Conservation (phyloP, 2,329 filamentous ascomycete genomes). For the Rhytidhysteron rufulum region DNA sequence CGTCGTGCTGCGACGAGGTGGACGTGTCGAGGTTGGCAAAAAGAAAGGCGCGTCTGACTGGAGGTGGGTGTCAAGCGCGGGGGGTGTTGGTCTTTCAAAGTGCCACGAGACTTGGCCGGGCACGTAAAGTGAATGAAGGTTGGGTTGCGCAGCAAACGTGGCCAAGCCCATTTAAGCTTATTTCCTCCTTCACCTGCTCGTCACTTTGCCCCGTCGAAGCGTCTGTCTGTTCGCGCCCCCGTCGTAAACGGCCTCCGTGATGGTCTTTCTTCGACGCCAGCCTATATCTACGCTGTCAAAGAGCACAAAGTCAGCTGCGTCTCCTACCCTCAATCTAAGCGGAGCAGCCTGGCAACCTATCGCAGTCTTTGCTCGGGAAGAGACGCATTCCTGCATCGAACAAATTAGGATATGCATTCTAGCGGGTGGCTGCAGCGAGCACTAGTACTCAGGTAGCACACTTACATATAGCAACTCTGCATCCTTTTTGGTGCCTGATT, state of each 20-base stretch:
- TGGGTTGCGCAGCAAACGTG: too few relatives aligned
- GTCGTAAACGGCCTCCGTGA: slow-evolving; percentile 46
- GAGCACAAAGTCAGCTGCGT: slow-evolving; percentile 42
- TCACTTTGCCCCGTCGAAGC: slow-evolving; percentile 22
- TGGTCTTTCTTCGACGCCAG: slow-evolving; percentile 40
- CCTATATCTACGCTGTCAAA: slow-evolving; percentile 34
- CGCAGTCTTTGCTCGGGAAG: slow-evolving; percentile 37
- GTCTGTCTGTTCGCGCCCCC: slow-evolving; percentile 29
- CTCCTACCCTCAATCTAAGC: slow-evolving; percentile 30
- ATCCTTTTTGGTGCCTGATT: slow-evolving; percentile 59
- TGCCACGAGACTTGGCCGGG: not conserved
- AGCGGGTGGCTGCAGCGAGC: not conserved
- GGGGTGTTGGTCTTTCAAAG: not conserved
- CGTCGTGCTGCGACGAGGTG: not conserved
- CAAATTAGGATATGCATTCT: too few relatives aligned
- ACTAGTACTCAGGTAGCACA: slow-evolving; percentile 7
- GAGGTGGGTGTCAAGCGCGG: not conserved
- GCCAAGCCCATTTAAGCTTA: too few relatives aligned
- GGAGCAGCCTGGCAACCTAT: slow-evolving; percentile 37
- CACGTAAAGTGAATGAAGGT: too few relatives aligned
- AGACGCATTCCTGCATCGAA: slow-evolving; percentile 45
- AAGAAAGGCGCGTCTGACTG: not conserved
- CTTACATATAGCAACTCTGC: slow-evolving; percentile 56
- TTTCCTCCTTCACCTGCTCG: not conserved
- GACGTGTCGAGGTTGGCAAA: not conserved